Percentiles rank a stretch among this genome's conserved stretches.
These are phyloP conservation scores for Mucor lusitanicus DNA, from an alignment of 371 early-diverging fungal species.

Conservation along the genomic window DNA sequence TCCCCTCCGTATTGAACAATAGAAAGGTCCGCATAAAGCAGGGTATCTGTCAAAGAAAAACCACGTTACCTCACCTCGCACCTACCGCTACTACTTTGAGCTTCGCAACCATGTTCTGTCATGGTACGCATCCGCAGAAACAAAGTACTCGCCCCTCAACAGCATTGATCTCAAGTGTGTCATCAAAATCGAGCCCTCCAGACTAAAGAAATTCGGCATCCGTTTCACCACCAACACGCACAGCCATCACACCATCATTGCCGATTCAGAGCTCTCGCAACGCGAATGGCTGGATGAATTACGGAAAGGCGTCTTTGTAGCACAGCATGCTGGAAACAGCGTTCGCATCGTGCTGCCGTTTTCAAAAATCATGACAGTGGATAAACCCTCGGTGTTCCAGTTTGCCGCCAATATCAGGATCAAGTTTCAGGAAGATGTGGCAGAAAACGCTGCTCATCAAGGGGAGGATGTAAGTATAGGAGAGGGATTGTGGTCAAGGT, in stretches of 20 bases:
- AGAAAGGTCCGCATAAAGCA: conserved; percentile 59
- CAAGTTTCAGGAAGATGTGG: conserved; percentile 48
- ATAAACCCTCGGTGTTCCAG: conserved; percentile 52
- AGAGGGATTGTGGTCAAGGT: too few relatives aligned
- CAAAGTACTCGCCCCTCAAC: conserved; percentile 66
- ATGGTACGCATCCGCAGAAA: conserved; percentile 63
- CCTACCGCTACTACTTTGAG: conserved; percentile 67
- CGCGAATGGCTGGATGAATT: conserved; percentile 65
- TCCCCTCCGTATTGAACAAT: neutral
- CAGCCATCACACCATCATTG: conserved; percentile 44
- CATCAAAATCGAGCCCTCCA: conserved; percentile 46
- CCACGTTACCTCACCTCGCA: conserved; percentile 45
- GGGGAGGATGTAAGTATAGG: conserved; percentile 53
- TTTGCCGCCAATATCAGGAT: conserved; percentile 62
- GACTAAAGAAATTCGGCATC: conserved; percentile 52
- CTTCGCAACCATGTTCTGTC: conserved; percentile 65
- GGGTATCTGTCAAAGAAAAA: conserved; percentile 67
- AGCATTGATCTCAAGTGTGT: conserved; percentile 67
- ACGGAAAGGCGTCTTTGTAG: conserved; percentile 59
- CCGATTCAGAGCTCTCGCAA: conserved; percentile 50
- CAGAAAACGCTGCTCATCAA: neutral
- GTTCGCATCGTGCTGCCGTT: conserved; percentile 63
- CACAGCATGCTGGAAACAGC: conserved; percentile 62
- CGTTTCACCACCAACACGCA: conserved; percentile 45
- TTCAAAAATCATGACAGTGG: conserved; percentile 52